Evolutionary conservation across 495 filamentous ascomycete genomes (phyloP), one percentile per base, ranked within the genome.

Genomic region (Immersiella caudata): DNA sequence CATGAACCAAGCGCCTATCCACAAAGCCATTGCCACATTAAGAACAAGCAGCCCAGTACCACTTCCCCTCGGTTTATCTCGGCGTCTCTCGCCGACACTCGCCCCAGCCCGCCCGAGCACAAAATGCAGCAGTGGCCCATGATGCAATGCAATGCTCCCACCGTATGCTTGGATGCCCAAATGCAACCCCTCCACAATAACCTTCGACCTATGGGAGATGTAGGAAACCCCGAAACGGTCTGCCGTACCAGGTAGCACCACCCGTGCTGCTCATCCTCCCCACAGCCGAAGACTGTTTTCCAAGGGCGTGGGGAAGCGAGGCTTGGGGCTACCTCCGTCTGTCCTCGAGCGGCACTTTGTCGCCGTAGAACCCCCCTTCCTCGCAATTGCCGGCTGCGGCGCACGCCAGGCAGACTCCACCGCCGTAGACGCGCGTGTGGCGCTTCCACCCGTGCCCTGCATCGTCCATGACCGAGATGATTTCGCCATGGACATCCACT

Each of bases 351-450:
- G 79, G 81, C 16, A 84, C 82, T 59, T 78, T 81, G 26, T 83
- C 79, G 16, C 82, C 82, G 67, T 84, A 84, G 68, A 81, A 82
- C 6, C 82, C 82, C 6, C 81, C 81, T 26, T 78, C 67, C 18
- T 70, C 68, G 18, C 29, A 3, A 33, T 3, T 33, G 29, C 74
- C 77, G 18, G 70, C 74, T 12, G 79, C 73, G 11, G 72, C 77
- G 60, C 82, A 84, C 11, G 81, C 80, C n/a, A 84, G 72, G 66
- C 82, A 83, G 5, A 78, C 74, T 2, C 81, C 82, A 46, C 82
- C 82, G 49, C 82, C 81, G 59, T 84, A 83, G 25, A 84, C 82
- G 6, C 81, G 76, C 9, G 81, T 84, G 64, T 84, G 82, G 27
- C 81, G 76, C 68, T 78, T 80, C 81, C 81, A 84, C 16, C 76